These are phyloP conservation scores for Mycena amicta DNA, from an alignment of 768 basidiomycete genomes.

Conservation along the genomic window DNA sequence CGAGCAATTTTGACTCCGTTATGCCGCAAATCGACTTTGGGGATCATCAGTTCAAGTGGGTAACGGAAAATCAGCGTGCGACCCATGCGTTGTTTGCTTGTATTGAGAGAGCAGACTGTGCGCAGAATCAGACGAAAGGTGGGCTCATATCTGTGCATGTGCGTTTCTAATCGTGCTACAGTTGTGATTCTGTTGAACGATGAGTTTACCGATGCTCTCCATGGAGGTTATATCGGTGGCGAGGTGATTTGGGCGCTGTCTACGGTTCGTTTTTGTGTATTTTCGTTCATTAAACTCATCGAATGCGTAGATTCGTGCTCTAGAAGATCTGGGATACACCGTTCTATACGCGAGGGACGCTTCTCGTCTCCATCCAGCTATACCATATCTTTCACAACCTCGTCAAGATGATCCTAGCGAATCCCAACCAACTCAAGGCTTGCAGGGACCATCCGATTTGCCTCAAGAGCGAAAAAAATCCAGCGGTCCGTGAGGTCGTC, in stretches of 20 bases:
- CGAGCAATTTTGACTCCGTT: no score
- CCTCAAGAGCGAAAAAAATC: conserved; percentile 28
- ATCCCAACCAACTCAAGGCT: conserved; percentile 24
- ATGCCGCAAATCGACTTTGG: no score
- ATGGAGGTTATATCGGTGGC: conserved; percentile 31
- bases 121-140: conserved; percentile 33
- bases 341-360: not conserved
- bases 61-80: not conserved
- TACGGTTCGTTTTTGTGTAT: no score
- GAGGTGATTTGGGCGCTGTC: conserved; percentile 38
- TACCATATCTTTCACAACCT: conserved; percentile 37
- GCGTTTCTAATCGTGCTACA: not conserved
- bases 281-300: no score
- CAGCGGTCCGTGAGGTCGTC: no score
- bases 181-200: no score
- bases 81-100: conserved; percentile 20
- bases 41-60: no score
- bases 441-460: not conserved
- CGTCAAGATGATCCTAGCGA: no score
- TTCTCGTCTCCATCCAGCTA: conserved; percentile 29
- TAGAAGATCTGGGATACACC: not conserved
- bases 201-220: no score
- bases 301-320: conserved; percentile 1
- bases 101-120: conserved; percentile 29
- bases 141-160: not conserved